Percentiles rank a stretch among this genome's conserved stretches.
Conservation (phyloP, 495 filamentous ascomycete genomes). For the Lasiosphaeria miniovina region DNA sequence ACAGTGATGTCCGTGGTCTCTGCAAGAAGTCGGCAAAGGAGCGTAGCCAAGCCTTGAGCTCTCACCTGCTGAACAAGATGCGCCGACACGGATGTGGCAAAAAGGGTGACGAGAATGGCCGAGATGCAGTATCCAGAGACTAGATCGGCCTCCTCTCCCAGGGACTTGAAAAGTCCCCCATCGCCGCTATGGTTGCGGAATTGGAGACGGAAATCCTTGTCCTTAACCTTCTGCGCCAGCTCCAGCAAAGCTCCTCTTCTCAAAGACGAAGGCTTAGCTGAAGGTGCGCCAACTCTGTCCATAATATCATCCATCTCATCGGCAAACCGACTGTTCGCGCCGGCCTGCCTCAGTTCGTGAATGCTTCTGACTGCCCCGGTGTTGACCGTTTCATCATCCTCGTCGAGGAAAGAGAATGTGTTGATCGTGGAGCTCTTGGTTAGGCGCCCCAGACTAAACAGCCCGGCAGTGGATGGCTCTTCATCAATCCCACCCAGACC, state of each 20-base stretch:
- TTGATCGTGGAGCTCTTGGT: constrained; percentile 31
- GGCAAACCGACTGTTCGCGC: constrained; percentile 76
- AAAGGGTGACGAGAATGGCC: constrained; percentile 53
- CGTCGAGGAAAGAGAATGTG: constrained; percentile 32
- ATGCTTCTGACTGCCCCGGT: constrained; percentile 70
- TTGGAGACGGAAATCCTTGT: constrained; percentile 62
- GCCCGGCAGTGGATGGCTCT: constrained; percentile 30
- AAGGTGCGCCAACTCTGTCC: constrained; percentile 70
- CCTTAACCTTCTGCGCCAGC: constrained; percentile 67
- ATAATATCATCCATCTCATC: constrained; percentile 79
- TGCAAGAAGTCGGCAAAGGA: constrained; percentile 54
- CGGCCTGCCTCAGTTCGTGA: constrained; percentile 85
- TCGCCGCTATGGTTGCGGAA: constrained; percentile 76
- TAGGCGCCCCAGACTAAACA: constrained; percentile 38
- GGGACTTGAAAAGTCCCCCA: constrained; percentile 56
- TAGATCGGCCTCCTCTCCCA: constrained; percentile 51
- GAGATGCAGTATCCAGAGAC: constrained; percentile 58
- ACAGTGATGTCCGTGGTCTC: constrained; percentile 48
- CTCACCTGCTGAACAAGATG: constrained; percentile 51
- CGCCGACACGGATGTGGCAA: constrained; percentile 48
- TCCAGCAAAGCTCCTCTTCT: constrained; percentile 57
- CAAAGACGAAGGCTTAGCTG: constrained; percentile 45
- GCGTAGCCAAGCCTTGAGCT: constrained; percentile 44
- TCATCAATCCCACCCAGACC: constrained; percentile 26
- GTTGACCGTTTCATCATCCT: constrained; percentile 55